Evolutionary conservation across 768 basidiomycete genomes (phyloP), one percentile per base, ranked within the genome.

Genomic region (Hygrocybe punicea): DNA sequence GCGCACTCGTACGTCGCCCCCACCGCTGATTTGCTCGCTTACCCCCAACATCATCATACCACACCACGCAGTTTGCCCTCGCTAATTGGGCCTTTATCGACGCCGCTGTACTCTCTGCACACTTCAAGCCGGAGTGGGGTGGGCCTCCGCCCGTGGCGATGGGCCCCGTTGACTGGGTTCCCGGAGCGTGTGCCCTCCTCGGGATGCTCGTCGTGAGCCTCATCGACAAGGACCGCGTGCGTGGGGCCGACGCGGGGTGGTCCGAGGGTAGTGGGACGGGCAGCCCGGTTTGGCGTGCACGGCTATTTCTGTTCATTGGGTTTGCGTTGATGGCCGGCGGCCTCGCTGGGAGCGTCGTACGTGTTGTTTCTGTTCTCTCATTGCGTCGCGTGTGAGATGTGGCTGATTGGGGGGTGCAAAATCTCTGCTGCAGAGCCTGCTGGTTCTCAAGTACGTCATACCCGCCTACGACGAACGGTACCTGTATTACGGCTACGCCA

Each of bases 251-350:
- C 56, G 17, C 36, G 14, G 50, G 24, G 16, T 83, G 83, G 0
- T 91, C 87, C 65, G 89, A 90, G 8, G 29, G 29, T 8, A 29
- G 29, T 3, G 90, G 93, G 65, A 78, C 91, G 0, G 76, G 85
- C 1, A 50, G 24, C 35, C 89, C 92, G 3, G 93, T 97, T 14
- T 97, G 93, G 93, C 79, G 91, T 60, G 96, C 96, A 6, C 76
- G 95, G 29, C 73, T 97, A 61, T 84, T 96, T 67, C 70, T 98
- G 59, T 99, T 99, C 72, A 81, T 98, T 58, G 96, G 96, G 1
- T 97, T 99, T 65, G 94, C 96, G 1, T 70, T 98, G 46, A 94
- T 99, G 93, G 97, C 97, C 2, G 96, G 97, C 7, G 97, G 97
- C 0, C 69, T 98, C 45, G 97, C 96, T n/a, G 97, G 96, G 50